Conservation (phyloP, 495 filamentous ascomycete species). For the Mycothermus thermophilus region DNA sequence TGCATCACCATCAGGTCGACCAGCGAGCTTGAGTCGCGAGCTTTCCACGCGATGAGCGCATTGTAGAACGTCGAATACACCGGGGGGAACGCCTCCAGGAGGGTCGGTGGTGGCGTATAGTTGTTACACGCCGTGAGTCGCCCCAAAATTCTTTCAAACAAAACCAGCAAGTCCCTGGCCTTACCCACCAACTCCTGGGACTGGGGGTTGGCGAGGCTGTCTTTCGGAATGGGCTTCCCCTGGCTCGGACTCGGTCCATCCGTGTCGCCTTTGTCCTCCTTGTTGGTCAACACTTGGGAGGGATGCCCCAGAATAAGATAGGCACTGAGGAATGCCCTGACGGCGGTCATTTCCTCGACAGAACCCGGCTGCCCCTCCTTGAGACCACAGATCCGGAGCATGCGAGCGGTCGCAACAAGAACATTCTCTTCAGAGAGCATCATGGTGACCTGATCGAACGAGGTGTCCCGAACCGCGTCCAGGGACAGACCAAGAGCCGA, state of each 20-base stretch:
- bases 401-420: slow-evolving; percentile 50
- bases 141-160: slow-evolving; percentile 64
- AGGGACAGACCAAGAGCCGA: slow-evolving; percentile 55
- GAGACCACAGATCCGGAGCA: slow-evolving; percentile 65
- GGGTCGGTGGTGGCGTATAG: slow-evolving; percentile 44
- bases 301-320: slow-evolving; percentile 91
- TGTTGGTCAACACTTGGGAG: slow-evolving; percentile 71
- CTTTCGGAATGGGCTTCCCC: slow-evolving; percentile 32
- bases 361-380: slow-evolving; percentile 55
- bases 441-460: slow-evolving; percentile 68
- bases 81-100: slow-evolving; percentile 48
- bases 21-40: slow-evolving; percentile 74
- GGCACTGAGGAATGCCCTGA: slow-evolving; percentile 81
- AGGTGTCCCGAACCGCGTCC: slow-evolving; percentile 54
- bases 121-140: slow-evolving; percentile 38
- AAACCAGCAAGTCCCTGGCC: slow-evolving; percentile 68
- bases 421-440: slow-evolving; percentile 66
- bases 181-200: slow-evolving; percentile 72
- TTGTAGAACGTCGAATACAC: slow-evolving; percentile 74
- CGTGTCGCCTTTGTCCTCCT: slow-evolving; percentile 54
- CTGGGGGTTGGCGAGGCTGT: slow-evolving; percentile 43
- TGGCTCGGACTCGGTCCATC: slow-evolving; percentile 48
- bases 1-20: slow-evolving; percentile 92
- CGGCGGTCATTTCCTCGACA: slow-evolving; percentile 60
- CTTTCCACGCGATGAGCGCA: slow-evolving; percentile 91